Base-by-base conservation (phyloP, 2,329 filamentous ascomycete species). In the Stromatinia cepivora region DNA sequence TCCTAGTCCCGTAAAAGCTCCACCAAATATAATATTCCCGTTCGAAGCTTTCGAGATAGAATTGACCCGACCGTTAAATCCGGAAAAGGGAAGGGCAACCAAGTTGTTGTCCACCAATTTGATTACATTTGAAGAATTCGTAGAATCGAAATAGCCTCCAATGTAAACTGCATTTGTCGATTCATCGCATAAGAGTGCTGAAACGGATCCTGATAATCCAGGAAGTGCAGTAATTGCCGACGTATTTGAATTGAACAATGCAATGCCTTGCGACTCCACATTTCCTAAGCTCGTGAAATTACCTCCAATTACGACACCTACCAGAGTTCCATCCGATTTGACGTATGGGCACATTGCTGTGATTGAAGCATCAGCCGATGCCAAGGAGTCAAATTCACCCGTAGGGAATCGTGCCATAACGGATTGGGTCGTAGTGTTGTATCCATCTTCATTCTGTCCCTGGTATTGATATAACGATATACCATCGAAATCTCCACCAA, bases 201-300 rank as follows among this genome's bases (percentile, higher is more conserved):
- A 91, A 69, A 98, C 93, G 71, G 91, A 89, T 50, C 95, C 96
- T 66, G 88, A 88, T 28, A 99, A 83, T 58, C 94, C 94, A n/a
- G 87, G 81, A 52, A 97, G 81, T n/a, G 93, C 85, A 1, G 87
- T 90, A 63, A 97, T 84, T 50, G 86, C 80, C 57, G 87, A 87
- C 6, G 88, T 90, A 72, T 88, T 87, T 4, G 92, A 88, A 78
- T 97, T 88, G 81, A 94, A 93, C 59, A 96, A 79, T 34, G 94
- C 95, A 69, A 96, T 87, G 57, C 92, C 92, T 66, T 88, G 88
- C 2, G 93, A 92, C 77, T 92, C 82, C 69, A 90, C 85, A 70
- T 89, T 89, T 70, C 90, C 92, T 72, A 99, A 82, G 79, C 92
- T 96, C 45, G 95, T 98, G 79, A 99, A 99, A 82, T 98, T 98